Base-by-base conservation (phyloP, 345 rosid genomes). In the Erucastrum elatum region DNA sequence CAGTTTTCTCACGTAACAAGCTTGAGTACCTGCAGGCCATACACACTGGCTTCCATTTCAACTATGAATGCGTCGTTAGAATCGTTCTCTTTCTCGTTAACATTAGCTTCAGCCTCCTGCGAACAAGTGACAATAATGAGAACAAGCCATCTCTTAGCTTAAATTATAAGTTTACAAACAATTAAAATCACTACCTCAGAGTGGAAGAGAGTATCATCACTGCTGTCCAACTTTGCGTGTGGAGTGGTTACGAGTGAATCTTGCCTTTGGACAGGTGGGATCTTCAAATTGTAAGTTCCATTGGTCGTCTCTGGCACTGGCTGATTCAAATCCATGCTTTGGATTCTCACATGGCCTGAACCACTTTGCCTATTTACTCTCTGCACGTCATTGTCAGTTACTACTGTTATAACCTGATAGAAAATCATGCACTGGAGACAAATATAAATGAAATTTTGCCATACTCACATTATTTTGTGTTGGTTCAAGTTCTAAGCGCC, bases 21-120 rank as follows among this genome's bases (percentile, higher is more conserved):
- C 5, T 34, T 2, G 13, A 35, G 49, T 80, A 89, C 94, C 90
- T 88, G 92, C 83, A 90, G 85, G 41, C 94, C 90, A 81, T 86
- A 90, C 60, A 75, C 82, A 81, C 85, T 81, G 27, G 94, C 94
- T 82, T 90, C 89, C 87, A 88, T 88, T 87, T 90, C 90, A 82
- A 83, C 89, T 63, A 85, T 86, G 81, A 81, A 16, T 35, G 86
- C 77, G 35, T 90, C 91, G 58, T 82, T 84, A 11, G 77, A 79
- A 31, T 74, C 81, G 16, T 72, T 74, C 12, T 85, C 85, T 63
- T 81, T 82, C 49, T 84, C 77, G 70, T 8, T 75, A 46, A 0
- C 74, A 72, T 77, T 84, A 70, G 56, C 66, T n/a, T 80, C 74
- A 64, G 72, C 81, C 66, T 84, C 88, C 94, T 88, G 71, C 60